These are phyloP conservation scores for Chaetomium fimeti DNA, from an alignment of 495 filamentous ascomycete species.

Conservation along the genomic window DNA sequence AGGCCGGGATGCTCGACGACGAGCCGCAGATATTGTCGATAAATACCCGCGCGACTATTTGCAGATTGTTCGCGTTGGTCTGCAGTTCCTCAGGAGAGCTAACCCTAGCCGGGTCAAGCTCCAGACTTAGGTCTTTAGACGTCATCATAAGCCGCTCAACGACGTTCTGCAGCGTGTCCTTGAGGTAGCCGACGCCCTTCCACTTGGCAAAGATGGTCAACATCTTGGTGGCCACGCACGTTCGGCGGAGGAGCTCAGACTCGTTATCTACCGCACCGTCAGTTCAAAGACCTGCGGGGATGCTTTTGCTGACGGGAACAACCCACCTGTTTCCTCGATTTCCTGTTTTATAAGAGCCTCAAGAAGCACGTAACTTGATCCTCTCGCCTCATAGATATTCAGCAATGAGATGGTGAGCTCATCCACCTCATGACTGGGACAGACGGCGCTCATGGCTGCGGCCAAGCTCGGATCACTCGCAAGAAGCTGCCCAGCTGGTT, in stretches of 20 bases:
- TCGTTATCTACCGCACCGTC: constrained; percentile 51
- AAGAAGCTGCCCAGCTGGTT: constrained; percentile 45
- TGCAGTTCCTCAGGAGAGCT: constrained; percentile 57
- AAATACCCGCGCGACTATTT: constrained; percentile 61
- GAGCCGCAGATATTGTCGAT: constrained; percentile 65
- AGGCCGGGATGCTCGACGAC: constrained; percentile 55
- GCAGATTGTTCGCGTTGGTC: constrained; percentile 59
- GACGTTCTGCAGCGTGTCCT: constrained; percentile 61
- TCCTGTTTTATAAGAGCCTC: constrained; percentile 65
- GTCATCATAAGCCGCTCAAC: constrained; percentile 59
- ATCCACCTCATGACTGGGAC: constrained; percentile 63
- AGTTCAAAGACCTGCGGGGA: background rate
- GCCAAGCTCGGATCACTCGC: constrained; percentile 58
- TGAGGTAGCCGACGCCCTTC: constrained; percentile 62
- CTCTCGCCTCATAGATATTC: constrained; percentile 65
- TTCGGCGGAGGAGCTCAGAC: constrained; percentile 59
- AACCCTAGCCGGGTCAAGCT: constrained; percentile 61
- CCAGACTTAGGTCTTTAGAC: constrained; percentile 61
- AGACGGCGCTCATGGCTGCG: constrained; percentile 60
- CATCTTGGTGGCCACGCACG: constrained; percentile 68
- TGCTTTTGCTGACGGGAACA: background rate
- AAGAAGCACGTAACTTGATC: constrained; percentile 57
- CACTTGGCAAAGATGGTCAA: constrained; percentile 66
- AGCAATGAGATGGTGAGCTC: constrained; percentile 63
- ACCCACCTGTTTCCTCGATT: constrained; percentile 57